Percentiles rank a stretch among this genome's conserved stretches.
These are phyloP conservation scores for Brassica napus DNA, from an alignment of 345 rosid genomes.

Conservation along the genomic window Da-Ae NC_063448.1:25015001-25015500, in stretches of 20 bases:
- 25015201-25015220: constrained; percentile 10
- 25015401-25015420: constrained; percentile 56
- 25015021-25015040: neutral
- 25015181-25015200: constrained; percentile 9
- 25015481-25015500: constrained; percentile 79
- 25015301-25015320: neutral
- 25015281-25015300: constrained; percentile 14
- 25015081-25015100: neutral
- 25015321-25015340: neutral
- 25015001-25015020: neutral
- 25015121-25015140: constrained; percentile 1
- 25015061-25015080: neutral
- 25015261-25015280: constrained; percentile 17
- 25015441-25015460: constrained; percentile 71
- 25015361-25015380: constrained; percentile 73
- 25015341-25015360: constrained; percentile 31
- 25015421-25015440: constrained; percentile 70
- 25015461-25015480: constrained; percentile 81
- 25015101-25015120: neutral
- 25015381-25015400: constrained; percentile 51
- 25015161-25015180: neutral
- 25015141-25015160: neutral
- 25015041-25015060: neutral
- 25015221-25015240: constrained; percentile 10
- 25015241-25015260: constrained; percentile 15